Evolutionary conservation across 2,329 filamentous ascomycete species (phyloP).

Genomic region (Xylariales sp.): DNA sequence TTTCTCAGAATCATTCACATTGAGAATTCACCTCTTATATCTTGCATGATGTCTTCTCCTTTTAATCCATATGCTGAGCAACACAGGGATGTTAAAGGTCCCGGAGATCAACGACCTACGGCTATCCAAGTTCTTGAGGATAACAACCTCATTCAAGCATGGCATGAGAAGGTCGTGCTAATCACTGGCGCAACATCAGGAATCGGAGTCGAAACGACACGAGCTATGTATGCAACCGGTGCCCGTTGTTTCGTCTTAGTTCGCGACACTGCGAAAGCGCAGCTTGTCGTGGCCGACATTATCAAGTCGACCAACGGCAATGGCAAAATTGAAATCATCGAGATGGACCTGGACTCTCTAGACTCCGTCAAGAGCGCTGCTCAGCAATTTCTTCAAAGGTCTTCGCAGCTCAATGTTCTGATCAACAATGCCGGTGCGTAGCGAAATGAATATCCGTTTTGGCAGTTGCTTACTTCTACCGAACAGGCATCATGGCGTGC

Average conservation of each 20-base stretch:
- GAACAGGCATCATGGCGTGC: slow-evolving; percentile 30
- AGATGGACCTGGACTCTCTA: slow-evolving; percentile 32
- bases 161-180: slow-evolving; percentile 54
- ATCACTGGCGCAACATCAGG: slow-evolving; percentile 59
- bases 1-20: not conserved
- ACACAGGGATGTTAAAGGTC: slow-evolving; percentile 54
- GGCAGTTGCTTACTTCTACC: not conserved
- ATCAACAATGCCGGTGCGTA: slow-evolving; percentile 36
- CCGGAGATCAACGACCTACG: slow-evolving; percentile 56
- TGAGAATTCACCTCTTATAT: not conserved
- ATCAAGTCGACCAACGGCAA: slow-evolving; percentile 29
- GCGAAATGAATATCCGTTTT: not conserved
- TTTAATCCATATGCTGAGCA: slow-evolving; percentile 33
- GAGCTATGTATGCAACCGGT: slow-evolving; percentile 56
- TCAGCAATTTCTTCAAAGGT: slow-evolving; percentile 30
- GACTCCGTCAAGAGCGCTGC: slow-evolving; percentile 28
- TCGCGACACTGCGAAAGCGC: slow-evolving; percentile 23
- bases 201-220: slow-evolving; percentile 58
- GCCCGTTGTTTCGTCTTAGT: slow-evolving; percentile 26
- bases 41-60: slow-evolving; percentile 27
- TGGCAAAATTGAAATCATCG: slow-evolving; percentile 31
- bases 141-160: slow-evolving; percentile 49
- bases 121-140: slow-evolving; percentile 55
- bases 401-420: slow-evolving; percentile 33
- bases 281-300: slow-evolving; percentile 31